Evolutionary conservation across 2,329 filamentous ascomycete species (phyloP).

Genomic region (Akanthomyces muscarius): DNA sequence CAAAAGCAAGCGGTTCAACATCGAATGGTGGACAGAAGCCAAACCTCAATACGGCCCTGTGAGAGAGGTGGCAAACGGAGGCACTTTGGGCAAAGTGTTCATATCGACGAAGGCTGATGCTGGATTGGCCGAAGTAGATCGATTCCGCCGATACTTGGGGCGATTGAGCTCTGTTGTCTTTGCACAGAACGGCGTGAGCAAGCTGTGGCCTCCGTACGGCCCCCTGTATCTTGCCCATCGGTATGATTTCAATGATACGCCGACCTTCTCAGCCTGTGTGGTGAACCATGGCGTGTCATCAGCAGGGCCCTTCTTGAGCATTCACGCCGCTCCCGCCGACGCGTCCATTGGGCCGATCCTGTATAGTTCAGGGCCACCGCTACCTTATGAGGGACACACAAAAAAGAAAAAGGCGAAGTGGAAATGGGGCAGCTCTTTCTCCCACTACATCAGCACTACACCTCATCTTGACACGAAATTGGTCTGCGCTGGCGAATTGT

Average conservation of each 20-base stretch:
- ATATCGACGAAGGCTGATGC: background rate
- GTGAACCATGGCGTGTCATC: background rate
- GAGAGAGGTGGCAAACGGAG: background rate
- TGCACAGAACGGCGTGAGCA: background rate
- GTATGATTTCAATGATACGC: background rate
- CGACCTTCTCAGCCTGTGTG: background rate
- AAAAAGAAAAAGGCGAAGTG: background rate
- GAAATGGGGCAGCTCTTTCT: background rate
- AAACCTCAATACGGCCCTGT: background rate
- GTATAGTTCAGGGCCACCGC: background rate
- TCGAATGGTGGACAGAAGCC: background rate
- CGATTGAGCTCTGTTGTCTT: background rate
- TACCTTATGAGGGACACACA: no score
- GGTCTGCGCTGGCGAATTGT: background rate
- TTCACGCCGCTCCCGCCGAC: background rate
- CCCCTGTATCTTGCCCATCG: background rate
- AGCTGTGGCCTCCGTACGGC: constrained; percentile 1
- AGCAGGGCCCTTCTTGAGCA: background rate
- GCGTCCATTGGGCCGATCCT: background rate
- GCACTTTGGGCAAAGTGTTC: background rate
- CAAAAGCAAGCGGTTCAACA: background rate
- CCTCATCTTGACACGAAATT: background rate
- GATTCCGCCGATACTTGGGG: background rate
- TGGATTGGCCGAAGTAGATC: background rate
- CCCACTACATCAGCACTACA: background rate